Conservation (phyloP, 2,329 filamentous ascomycete species). For the Hymenoscyphus infarciens region DNA sequence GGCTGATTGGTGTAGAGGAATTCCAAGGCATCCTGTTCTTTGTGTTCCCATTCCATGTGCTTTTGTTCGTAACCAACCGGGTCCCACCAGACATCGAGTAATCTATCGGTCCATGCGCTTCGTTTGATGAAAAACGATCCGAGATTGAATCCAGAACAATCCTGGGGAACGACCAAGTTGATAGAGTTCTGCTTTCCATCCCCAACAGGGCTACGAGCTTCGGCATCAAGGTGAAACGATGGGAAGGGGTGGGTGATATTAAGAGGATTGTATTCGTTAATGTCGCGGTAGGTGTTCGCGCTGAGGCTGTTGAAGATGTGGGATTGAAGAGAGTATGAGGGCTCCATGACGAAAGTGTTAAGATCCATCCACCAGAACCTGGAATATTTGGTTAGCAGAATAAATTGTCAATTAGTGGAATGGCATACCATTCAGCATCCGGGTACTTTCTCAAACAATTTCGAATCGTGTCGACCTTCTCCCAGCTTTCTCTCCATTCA, state of each 20-base stretch:
- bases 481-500: conserved; percentile 99
- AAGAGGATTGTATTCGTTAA: conserved; percentile 92
- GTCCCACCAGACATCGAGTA: conserved; percentile 98
- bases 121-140: conserved; percentile 91
- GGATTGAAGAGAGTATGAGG: conserved; percentile 79
- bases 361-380: conserved; percentile 99
- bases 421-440: conserved; percentile 83
- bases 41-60: conserved; percentile 99
- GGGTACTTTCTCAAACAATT: conserved; percentile 90
- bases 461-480: conserved; percentile 93
- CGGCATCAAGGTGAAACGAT: conserved; percentile 70
- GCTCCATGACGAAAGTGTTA: conserved; percentile 98
- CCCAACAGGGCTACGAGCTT: conserved; percentile 68
- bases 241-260: conserved; percentile 84
- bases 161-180: conserved; percentile 85
- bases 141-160: conserved; percentile 93
- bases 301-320: conserved; percentile 84
- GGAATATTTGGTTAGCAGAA: conserved; percentile 32
- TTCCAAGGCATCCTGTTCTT: conserved; percentile 94
- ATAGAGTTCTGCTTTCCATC: conserved; percentile 76
- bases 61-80: conserved; percentile 96
- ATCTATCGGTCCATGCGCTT: conserved; percentile 81
- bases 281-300: conserved; percentile 81
- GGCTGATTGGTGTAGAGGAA: conserved; percentile 88
- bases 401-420: background rate